These are phyloP conservation scores for Microcyclospora tardicrescens DNA, from an alignment of 2,329 filamentous ascomycete genomes.

Conservation along the genomic window DNA sequence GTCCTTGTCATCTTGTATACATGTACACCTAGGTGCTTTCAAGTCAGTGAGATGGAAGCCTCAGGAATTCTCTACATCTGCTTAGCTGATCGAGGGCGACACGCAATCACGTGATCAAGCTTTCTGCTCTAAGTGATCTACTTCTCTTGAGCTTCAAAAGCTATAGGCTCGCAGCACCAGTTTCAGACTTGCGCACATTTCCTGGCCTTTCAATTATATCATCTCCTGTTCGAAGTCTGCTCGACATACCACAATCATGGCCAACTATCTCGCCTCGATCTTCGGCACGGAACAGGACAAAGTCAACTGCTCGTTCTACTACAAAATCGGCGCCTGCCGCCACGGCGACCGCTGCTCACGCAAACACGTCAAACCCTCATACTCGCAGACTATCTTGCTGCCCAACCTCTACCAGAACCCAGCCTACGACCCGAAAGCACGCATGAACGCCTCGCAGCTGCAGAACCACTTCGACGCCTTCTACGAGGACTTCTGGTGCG, in stretches of 20 bases:
- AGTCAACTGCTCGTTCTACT: slow-evolving; percentile 99
- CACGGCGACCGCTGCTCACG: slow-evolving; percentile 96
- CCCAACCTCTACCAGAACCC: slow-evolving; percentile 99
- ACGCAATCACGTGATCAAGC: too few species aligned
- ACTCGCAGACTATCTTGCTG: slow-evolving; percentile 93
- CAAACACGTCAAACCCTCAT: slow-evolving; percentile 98
- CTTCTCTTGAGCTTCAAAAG: too few species aligned
- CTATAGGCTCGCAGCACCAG: too few species aligned
- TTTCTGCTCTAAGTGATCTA: too few species aligned
- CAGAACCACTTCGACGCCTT: slow-evolving; percentile 99
- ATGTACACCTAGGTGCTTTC: too few species aligned
- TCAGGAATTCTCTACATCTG: too few species aligned
- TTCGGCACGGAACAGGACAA: slow-evolving; percentile 99
- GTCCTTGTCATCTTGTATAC: too few species aligned
- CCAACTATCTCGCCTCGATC: slow-evolving; percentile 97
- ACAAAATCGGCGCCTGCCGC: slow-evolving; percentile 98
- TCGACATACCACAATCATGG: slow-evolving; percentile 45
- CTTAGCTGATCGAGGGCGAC: too few species aligned
- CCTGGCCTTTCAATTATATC: too few species aligned
- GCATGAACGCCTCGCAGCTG: slow-evolving; percentile 94
- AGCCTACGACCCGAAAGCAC: slow-evolving; percentile 64
- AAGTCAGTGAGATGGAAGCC: too few species aligned
- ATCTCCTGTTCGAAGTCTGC: too few species aligned
- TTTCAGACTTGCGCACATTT: too few species aligned
- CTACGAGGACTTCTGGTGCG: slow-evolving; percentile 99